These are phyloP conservation scores for Xanthoconium separans DNA, from an alignment of 1,284 basidiomycete species.

Conservation along the genomic window DNA sequence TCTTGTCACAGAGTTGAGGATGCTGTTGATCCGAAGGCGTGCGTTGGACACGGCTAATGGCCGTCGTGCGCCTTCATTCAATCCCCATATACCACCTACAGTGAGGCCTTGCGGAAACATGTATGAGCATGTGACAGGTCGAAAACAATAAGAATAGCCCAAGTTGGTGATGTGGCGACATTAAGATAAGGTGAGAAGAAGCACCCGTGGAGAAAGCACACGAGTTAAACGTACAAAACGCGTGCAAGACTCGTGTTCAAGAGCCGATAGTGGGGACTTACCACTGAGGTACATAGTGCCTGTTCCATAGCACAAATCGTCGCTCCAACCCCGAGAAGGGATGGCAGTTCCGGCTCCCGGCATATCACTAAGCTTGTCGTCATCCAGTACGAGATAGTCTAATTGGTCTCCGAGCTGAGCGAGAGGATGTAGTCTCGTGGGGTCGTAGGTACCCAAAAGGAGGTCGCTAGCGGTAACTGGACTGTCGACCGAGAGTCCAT, in stretches of 20 bases:
- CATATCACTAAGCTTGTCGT: constrained; percentile 87
- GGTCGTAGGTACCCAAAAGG: constrained; percentile 83
- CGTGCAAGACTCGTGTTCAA: constrained; percentile 48
- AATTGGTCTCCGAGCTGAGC: constrained; percentile 86
- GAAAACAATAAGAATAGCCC: constrained; percentile 70
- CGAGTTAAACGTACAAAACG: constrained; percentile 48
- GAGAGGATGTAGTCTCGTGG: constrained; percentile 86
- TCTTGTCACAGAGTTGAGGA: constrained; percentile 95
- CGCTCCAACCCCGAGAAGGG: constrained; percentile 96
- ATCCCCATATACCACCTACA: constrained; percentile 92
- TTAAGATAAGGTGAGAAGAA: constrained; percentile 67
- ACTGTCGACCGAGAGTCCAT: constrained; percentile 43
- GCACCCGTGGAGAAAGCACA: constrained; percentile 36
- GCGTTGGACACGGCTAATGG: constrained; percentile 83
- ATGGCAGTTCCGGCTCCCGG: constrained; percentile 85
- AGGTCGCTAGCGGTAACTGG: constrained; percentile 80
- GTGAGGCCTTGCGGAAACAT: constrained; percentile 75
- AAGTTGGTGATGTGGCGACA: constrained; percentile 48
- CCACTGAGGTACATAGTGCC: constrained; percentile 98
- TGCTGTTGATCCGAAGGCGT: constrained; percentile 92
- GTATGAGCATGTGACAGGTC: constrained; percentile 69
- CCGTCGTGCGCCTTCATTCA: constrained; percentile 90
- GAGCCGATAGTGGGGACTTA: constrained; percentile 65
- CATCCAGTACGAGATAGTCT: constrained; percentile 90
- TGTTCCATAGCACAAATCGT: constrained; percentile 99